Percentiles rank a stretch among this genome's conserved stretches.
phyloP scores from a whole-genome alignment of 805 yeast genomes.

The Pichia cabralensis region DNA sequence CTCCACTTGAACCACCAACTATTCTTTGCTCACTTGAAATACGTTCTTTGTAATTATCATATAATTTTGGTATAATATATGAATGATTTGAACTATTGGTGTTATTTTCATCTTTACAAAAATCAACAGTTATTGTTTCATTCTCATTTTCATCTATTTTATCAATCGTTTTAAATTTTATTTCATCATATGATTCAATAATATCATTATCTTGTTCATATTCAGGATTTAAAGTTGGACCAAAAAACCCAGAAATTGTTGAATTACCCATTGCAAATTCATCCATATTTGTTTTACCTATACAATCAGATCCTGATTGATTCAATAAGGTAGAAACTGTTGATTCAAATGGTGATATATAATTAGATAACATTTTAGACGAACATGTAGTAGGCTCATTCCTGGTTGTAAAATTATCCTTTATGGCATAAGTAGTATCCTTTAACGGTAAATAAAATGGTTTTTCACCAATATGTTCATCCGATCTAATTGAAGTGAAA shows the following conservation, averaged over 20 bases:
- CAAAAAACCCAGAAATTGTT: slow-evolving; percentile 44
- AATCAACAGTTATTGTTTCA: slow-evolving; percentile 5
- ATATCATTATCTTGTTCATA: slow-evolving; percentile 18
- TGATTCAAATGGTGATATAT: slow-evolving; percentile 71
- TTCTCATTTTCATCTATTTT: not conserved
- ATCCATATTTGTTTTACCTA: slow-evolving; percentile 88
- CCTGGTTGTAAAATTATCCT: slow-evolving; percentile 72
- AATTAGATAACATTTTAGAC: slow-evolving; percentile 50
- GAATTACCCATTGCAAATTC: slow-evolving; percentile 97
- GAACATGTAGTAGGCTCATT: slow-evolving; percentile 67
- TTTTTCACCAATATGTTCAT: not conserved
- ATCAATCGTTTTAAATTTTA: slow-evolving; percentile 18
- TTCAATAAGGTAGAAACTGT: slow-evolving; percentile 54
- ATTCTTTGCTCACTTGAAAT: slow-evolving; percentile 22
- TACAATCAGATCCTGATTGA: slow-evolving; percentile 38
- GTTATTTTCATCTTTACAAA: not conserved
- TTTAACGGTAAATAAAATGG: slow-evolving; percentile 7
- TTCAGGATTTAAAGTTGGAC: slow-evolving; percentile 47
- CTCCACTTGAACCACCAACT: slow-evolving; percentile 94
- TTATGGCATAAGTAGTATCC: slow-evolving; percentile 37
- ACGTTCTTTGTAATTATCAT: slow-evolving; percentile 1
- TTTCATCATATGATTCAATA: slow-evolving; percentile 16
- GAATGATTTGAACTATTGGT: slow-evolving; percentile 1
- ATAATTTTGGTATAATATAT: slow-evolving; percentile 14
- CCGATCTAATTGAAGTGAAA: slow-evolving; percentile 31